Evolutionary conservation across 2,329 filamentous ascomycete genomes (phyloP).

Genomic region (Scedosporium minutisporum): DNA sequence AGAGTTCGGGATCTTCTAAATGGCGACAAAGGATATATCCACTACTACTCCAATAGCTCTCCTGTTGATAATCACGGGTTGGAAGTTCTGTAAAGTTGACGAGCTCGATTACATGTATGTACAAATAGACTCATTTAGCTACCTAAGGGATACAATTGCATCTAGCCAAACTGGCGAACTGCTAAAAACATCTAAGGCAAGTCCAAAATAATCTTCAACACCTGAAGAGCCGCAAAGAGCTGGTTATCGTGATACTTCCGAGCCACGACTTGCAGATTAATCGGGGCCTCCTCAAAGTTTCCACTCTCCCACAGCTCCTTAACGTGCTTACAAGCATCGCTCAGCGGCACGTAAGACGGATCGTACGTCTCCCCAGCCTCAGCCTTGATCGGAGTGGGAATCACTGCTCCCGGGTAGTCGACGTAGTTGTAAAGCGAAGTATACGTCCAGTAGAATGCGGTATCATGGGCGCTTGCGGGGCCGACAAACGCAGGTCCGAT

Average conservation of each 20-base stretch:
- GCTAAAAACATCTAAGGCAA: not conserved
- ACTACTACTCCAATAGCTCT: too few relatives aligned
- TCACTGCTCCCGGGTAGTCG: slow-evolving; percentile 24
- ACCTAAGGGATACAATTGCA: too few relatives aligned
- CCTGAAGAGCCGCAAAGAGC: slow-evolving; percentile 19
- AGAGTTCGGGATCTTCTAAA: too few relatives aligned
- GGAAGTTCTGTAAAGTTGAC: too few relatives aligned
- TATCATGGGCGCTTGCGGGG: slow-evolving; percentile 25
- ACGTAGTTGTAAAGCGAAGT: slow-evolving; percentile 27
- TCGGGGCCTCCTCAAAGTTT: slow-evolving; percentile 22
- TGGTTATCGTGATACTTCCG: slow-evolving; percentile 24
- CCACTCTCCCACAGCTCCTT: slow-evolving; percentile 21
- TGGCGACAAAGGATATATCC: too few relatives aligned
- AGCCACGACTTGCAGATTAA: slow-evolving; percentile 23
- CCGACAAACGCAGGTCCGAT: slow-evolving; percentile 15
- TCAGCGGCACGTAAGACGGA: slow-evolving; percentile 15
- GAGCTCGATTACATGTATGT: too few relatives aligned
- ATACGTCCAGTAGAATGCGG: slow-evolving; percentile 26
- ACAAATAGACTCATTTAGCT: too few relatives aligned
- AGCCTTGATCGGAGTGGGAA: slow-evolving; percentile 24
- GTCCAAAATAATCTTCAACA: slow-evolving; percentile 12
- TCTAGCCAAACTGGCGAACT: too few relatives aligned
- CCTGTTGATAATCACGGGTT: too few relatives aligned
- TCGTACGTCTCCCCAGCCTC: slow-evolving; percentile 19
- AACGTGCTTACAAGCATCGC: slow-evolving; percentile 19